phyloP scores from a whole-genome alignment of 2,329 filamentous ascomycete species.

The Scorias spongiosa region DNA sequence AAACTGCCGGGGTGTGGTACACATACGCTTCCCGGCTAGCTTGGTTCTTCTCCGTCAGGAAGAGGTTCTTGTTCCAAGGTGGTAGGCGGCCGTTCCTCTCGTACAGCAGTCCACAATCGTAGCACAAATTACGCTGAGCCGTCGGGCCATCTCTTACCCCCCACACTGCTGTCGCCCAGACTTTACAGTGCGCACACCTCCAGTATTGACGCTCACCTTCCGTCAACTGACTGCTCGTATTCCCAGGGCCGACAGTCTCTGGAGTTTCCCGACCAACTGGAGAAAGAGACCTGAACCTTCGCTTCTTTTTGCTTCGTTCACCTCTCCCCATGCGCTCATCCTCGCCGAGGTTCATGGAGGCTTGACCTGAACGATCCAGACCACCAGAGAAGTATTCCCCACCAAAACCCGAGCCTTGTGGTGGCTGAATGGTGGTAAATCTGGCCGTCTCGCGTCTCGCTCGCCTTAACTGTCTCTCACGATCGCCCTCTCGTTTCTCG shows the following conservation, averaged over 20 bases:
- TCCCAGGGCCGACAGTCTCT: constrained; percentile 53
- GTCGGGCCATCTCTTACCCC: constrained; percentile 81
- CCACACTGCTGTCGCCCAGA: constrained; percentile 87
- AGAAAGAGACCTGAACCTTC: constrained; percentile 75
- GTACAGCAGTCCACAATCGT: constrained; percentile 81
- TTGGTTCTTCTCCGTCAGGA: constrained; percentile 31
- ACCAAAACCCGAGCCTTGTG: constrained; percentile 24
- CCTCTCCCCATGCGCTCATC: constrained; percentile 83
- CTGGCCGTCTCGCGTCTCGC: constrained; percentile 80
- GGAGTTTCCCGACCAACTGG: constrained; percentile 72
- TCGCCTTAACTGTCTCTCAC: constrained; percentile 77
- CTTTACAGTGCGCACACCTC: constrained; percentile 75
- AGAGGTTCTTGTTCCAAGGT: constrained; percentile 58
- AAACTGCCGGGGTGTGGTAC: constrained; percentile 2
- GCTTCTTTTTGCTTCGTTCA: constrained; percentile 89
- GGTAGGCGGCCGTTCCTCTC: constrained; percentile 77
- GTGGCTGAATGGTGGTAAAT: constrained; percentile 41
- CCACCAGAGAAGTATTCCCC: constrained; percentile 42
- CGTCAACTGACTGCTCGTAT: constrained; percentile 46
- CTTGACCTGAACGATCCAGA: constrained; percentile 13
- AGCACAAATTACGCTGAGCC: constrained; percentile 73
- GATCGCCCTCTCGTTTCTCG: constrained; percentile 87
- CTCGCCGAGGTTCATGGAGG: constrained; percentile 26
- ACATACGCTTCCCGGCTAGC: constrained; percentile 10
- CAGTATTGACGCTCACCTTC: constrained; percentile 66